A percentile compares a stretch with the other conserved stretches of the same genome.
These are phyloP conservation scores for Paxillus ammoniavirescens DNA, from an alignment of 768 basidiomycete species.

Conservation along the genomic window DNA sequence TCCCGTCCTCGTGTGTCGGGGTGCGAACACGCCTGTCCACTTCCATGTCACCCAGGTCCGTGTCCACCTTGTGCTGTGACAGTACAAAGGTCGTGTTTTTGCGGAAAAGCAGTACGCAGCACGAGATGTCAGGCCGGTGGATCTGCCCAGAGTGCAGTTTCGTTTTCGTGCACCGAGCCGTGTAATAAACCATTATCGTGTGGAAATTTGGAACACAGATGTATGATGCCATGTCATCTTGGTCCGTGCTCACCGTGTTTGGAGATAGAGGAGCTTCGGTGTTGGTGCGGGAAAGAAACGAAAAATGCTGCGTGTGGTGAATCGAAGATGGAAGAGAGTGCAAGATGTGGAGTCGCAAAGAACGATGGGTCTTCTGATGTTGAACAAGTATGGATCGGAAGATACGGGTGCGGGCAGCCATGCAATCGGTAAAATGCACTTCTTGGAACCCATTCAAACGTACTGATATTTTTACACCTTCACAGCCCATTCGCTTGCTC, in stretches of 20 bases:
- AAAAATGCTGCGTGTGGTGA: slow-evolving; percentile 66
- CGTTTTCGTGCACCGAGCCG: slow-evolving; percentile 34
- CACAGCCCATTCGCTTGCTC: slow-evolving; percentile 72
- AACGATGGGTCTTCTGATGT: slow-evolving; percentile 31
- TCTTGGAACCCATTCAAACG: not conserved
- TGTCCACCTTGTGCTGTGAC: slow-evolving; percentile 92
- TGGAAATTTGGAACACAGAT: slow-evolving; percentile 62
- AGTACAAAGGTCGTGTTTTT: slow-evolving; percentile 75
- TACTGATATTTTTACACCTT: not conserved
- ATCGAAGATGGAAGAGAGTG: slow-evolving; percentile 43
- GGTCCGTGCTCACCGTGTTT: slow-evolving; percentile 71
- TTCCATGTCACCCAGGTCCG: slow-evolving; percentile 91
- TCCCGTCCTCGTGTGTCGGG: slow-evolving; percentile 49
- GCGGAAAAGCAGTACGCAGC: slow-evolving; percentile 49
- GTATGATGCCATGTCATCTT: slow-evolving; percentile 68
- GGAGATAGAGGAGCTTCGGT: slow-evolving; percentile 50
- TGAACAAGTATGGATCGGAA: slow-evolving; percentile 64
- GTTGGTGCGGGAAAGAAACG: slow-evolving; percentile 78
- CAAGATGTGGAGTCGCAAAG: slow-evolving; percentile 25
- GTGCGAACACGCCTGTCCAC: slow-evolving; percentile 82
- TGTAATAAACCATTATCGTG: slow-evolving; percentile 57
- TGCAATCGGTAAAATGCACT: slow-evolving; percentile 53
- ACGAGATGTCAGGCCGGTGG: slow-evolving; percentile 53
- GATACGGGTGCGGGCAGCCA: slow-evolving; percentile 53
- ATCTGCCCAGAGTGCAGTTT: slow-evolving; percentile 30